These are phyloP conservation scores for Colletotrichum sp. DNA, from an alignment of 2,329 filamentous ascomycete species.

Conservation along the genomic window DNA sequence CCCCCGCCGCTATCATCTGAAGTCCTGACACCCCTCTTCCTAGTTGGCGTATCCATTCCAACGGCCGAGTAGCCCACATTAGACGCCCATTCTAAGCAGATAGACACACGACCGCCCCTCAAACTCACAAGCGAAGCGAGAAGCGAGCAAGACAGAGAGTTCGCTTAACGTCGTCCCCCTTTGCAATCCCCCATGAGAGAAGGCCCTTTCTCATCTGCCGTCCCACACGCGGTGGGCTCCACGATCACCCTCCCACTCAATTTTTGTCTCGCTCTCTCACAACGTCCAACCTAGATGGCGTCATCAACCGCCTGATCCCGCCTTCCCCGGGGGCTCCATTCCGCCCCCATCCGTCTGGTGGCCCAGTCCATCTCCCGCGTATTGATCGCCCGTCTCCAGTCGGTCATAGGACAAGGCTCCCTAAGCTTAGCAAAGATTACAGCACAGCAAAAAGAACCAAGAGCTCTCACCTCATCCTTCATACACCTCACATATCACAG, in stretches of 20 bases:
- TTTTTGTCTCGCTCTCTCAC: background rate
- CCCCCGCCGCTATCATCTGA: background rate
- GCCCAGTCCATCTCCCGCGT: background rate
- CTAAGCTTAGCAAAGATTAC: background rate
- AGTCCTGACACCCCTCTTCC: background rate
- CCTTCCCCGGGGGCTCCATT: background rate
- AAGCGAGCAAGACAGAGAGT: background rate
- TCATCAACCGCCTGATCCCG: constrained; percentile 5
- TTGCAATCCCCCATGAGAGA: background rate
- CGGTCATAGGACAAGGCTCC: background rate
- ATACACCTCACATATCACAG: background rate
- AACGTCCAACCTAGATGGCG: background rate
- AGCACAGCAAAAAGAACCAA: background rate
- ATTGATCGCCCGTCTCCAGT: background rate
- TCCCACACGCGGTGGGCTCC: background rate
- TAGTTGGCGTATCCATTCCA: background rate
- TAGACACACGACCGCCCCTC: background rate
- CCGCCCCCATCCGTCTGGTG: background rate
- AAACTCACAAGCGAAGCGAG: background rate
- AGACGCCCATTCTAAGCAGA: background rate
- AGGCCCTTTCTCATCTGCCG: background rate
- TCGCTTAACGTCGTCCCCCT: background rate
- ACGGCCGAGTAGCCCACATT: background rate
- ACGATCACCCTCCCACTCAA: background rate
- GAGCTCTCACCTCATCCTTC: background rate